phyloP scores from a whole-genome alignment of 331 rosid species.

The Acacia pycnantha region DNA sequence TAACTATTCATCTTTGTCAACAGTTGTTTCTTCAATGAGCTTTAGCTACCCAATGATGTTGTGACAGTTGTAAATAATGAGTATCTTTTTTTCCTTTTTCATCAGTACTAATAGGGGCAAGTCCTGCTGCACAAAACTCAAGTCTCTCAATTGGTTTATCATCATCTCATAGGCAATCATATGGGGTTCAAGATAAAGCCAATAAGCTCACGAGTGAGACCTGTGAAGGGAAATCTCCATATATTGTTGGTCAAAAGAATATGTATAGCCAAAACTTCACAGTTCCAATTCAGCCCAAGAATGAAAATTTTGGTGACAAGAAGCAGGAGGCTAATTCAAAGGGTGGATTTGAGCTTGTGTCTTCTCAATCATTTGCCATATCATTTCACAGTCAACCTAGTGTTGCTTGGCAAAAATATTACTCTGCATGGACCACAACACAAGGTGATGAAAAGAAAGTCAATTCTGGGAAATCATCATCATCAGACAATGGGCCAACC shows the following conservation, averaged over 20 bases:
- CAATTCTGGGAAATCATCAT: constrained; percentile 41
- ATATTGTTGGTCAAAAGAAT: background rate
- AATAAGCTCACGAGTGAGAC: background rate
- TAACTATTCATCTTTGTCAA: constrained; percentile 49
- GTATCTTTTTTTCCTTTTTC: background rate
- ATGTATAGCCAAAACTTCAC: background rate
- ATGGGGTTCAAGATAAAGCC: background rate
- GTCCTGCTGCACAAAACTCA: background rate
- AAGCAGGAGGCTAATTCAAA: constrained; percentile 43
- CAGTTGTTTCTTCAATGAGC: background rate
- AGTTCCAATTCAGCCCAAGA: background rate
- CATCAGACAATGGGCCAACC: constrained; percentile 42
- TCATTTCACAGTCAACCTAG: constrained; percentile 65
- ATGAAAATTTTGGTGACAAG: constrained; percentile 39
- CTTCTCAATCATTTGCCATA: constrained; percentile 66
- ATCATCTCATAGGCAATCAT: background rate
- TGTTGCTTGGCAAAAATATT: constrained; percentile 47
- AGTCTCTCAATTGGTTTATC: background rate
- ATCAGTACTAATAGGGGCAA: background rate
- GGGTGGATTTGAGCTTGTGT: constrained; percentile 46
- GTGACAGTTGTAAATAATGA: background rate
- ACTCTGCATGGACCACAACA: constrained; percentile 39
- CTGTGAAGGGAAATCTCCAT: background rate
- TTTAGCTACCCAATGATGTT: background rate
- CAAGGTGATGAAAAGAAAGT: constrained; percentile 49